Evolutionary conservation across 2,329 filamentous ascomycete genomes (phyloP), one percentile per base, ranked within the genome.

Genomic region (Ustilaginoidea virens): DNA sequence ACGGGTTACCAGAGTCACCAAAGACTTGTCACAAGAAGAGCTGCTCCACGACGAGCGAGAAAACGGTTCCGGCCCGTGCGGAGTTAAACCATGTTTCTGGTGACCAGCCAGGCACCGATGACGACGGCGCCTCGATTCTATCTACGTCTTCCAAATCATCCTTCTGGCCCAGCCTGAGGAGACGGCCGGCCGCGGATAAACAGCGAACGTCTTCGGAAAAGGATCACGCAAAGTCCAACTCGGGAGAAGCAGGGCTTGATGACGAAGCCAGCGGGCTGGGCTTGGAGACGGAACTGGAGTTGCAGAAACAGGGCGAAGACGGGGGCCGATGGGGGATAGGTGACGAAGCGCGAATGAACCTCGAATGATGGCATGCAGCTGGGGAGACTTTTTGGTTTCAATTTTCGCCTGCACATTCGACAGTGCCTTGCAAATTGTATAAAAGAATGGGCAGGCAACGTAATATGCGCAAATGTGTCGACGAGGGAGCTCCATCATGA

Each of bases 331-430:
- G 83, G 74, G 80, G 81, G 0, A 67, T 92, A 28, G 80, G 80
- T 1, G 85, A 93, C 47, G 83, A 92, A 45, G 73, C 79, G 15
- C 66, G 77, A 43, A 90, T 92, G 79, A 78, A 74, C 18, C 56
- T 92, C 39, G 82, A 87, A 51, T 87, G 49, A 43, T 8, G 24
- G n/a, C n/a, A n/a, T n/a, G n/a, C n/a, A n/a, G n/a, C n/a, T n/a
- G n/a, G n/a, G n/a, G n/a, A n/a, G n/a, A n/a, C n/a, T n/a, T n/a
- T n/a, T n/a, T n/a, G n/a, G n/a, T n/a, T n/a, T n/a, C n/a, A n/a
- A n/a, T n/a, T n/a, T n/a, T n/a, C n/a, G n/a, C n/a, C n/a, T n/a
- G n/a, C n/a, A n/a, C n/a, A n/a, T n/a, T n/a, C n/a, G n/a, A n/a
- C n/a, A n/a, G n/a, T n/a, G n/a, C n/a, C n/a, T n/a, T n/a, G n/a